phyloP scores from a whole-genome alignment of 2,329 filamentous ascomycete species.

The Ophiostoma novo-ulmi region DNA sequence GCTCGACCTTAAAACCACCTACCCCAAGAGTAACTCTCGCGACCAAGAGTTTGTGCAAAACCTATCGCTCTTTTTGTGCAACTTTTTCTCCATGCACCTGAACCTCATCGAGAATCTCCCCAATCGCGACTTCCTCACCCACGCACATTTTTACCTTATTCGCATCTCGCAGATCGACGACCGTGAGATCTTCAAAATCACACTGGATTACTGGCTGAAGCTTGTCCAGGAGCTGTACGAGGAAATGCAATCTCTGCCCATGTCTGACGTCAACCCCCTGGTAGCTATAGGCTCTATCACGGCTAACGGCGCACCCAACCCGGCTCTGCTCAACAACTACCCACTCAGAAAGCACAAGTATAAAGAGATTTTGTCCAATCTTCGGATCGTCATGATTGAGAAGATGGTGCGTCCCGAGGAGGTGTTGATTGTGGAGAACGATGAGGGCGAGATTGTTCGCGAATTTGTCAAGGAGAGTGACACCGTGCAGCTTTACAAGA shows the following conservation, averaged over 20 bases:
- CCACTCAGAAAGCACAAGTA: constrained; percentile 98
- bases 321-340: constrained; percentile 78
- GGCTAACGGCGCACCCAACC: constrained; percentile 79
- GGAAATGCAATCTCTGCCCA: constrained; percentile 94
- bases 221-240: constrained; percentile 96
- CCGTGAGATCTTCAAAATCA: constrained; percentile 99
- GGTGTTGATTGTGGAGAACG: constrained; percentile 98
- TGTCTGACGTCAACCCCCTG: constrained; percentile 81
- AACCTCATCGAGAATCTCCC: constrained; percentile 91
- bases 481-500: constrained; percentile 98
- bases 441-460: constrained; percentile 96
- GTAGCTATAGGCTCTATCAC: constrained; percentile 72
- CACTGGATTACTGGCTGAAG: constrained; percentile 98
- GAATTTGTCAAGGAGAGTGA: constrained; percentile 99
- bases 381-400: constrained; percentile 97
- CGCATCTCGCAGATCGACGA: constrained; percentile 98
- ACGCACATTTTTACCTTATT: constrained; percentile 97
- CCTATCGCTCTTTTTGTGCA: constrained; percentile 88
- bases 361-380: constrained; percentile 84
- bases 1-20: constrained; percentile 85
- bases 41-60: constrained; percentile 99
- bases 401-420: constrained; percentile 99
- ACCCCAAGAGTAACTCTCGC: constrained; percentile 81
- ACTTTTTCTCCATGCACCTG: constrained; percentile 92
- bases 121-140: constrained; percentile 88